Evolutionary conservation across 2,329 filamentous ascomycete species (phyloP).

Genomic region (Calonectria ilicicola): DNA sequence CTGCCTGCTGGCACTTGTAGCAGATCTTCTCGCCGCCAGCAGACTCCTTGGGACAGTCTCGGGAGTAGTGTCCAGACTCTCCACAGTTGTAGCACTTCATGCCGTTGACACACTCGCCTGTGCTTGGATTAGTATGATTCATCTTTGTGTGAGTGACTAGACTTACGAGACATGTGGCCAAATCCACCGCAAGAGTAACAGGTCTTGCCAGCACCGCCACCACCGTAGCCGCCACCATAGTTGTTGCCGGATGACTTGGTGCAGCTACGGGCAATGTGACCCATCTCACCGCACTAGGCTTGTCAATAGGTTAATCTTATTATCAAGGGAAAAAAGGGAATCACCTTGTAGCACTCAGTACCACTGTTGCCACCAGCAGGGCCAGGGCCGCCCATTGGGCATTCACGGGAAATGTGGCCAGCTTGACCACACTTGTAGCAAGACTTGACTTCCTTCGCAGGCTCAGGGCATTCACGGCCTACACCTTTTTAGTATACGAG

Average conservation of each 20-base stretch:
- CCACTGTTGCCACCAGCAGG: conserved; percentile 46
- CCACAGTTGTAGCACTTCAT: conserved; percentile 99
- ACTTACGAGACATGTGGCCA: conserved; percentile 91
- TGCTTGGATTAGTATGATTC: conserved; percentile 33
- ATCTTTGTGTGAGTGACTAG: not conserved
- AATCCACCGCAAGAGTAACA: conserved; percentile 99
- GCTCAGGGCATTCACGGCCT: conserved; percentile 92
- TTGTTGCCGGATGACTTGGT: conserved; percentile 68
- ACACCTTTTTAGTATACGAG: not conserved
- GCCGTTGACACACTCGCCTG: conserved; percentile 93
- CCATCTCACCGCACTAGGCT: conserved; percentile 85
- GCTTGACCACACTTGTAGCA: conserved; percentile 84
- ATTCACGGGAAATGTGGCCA: conserved; percentile 94
- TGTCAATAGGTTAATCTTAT: conserved; percentile 20
- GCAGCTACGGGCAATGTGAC: conserved; percentile 96
- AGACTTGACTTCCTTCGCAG: conserved; percentile 86
- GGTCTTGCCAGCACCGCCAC: conserved; percentile 77
- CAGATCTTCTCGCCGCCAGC: conserved; percentile 92
- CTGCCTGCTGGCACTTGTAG: conserved; percentile 91
- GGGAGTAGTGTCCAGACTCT: conserved; percentile 93
- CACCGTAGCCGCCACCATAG: conserved; percentile 57
- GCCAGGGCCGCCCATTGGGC: conserved; percentile 67
- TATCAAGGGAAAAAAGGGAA: not conserved
- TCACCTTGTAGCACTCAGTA: conserved; percentile 90
- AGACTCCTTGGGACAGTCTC: conserved; percentile 95